These are phyloP conservation scores for Cladobotryum protrusum DNA, from an alignment of 2,329 filamentous ascomycete species.

Conservation along the genomic window DNA sequence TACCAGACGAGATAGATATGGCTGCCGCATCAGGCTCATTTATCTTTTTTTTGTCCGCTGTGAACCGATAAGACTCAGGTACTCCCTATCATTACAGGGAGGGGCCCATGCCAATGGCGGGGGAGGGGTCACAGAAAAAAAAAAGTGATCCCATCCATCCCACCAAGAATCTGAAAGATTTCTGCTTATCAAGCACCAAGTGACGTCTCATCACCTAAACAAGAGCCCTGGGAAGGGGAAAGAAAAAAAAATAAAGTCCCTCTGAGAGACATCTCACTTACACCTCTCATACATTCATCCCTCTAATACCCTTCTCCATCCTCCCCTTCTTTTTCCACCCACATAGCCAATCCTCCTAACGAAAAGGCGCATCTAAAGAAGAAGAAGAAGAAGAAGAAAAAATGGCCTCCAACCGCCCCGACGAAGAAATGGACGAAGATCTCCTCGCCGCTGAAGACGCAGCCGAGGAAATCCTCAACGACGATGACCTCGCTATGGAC, in stretches of 20 bases:
- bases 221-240: no score
- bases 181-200: constrained; percentile 14
- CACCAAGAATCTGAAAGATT: constrained; percentile 11
- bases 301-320: no score
- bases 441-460: constrained; percentile 73
- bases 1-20: no score
- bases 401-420: constrained; percentile 26
- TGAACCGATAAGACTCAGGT: no score
- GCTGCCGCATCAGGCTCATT: no score
- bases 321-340: not conserved
- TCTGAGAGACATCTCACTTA: not conserved
- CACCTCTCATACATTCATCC: no score
- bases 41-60: no score
- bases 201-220: constrained; percentile 8
- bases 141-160: constrained; percentile 7
- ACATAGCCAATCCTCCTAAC: not conserved
- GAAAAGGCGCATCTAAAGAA: no score
- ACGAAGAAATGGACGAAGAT: constrained; percentile 34
- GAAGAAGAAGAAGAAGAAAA: no score
- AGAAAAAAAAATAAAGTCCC: not conserved
- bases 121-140: constrained; percentile 10
- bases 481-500: constrained; percentile 75
- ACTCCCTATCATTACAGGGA: no score
- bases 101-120: constrained; percentile 9
- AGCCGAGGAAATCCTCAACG: constrained; percentile 63